Percentiles rank a stretch among this genome's conserved stretches.
phyloP scores from a whole-genome alignment of 139 green algal genomes.

The Astrephomene gubernaculifera region DNA sequence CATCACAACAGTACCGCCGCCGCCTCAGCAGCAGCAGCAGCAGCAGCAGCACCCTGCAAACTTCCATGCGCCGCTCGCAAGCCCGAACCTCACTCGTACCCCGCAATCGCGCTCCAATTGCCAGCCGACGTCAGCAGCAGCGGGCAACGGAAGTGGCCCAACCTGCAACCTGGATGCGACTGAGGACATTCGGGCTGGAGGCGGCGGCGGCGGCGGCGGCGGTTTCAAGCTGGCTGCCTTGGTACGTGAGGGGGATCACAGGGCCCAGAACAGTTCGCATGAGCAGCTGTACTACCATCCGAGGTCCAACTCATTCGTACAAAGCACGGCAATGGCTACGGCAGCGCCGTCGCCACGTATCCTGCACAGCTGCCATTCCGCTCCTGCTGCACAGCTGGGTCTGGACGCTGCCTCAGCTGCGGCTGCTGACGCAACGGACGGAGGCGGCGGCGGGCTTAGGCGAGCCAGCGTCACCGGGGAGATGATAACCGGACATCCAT shows the following conservation, averaged over 20 bases:
- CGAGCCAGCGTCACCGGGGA: not conserved
- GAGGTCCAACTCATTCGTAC: too few relatives aligned
- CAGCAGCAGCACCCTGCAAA: not conserved
- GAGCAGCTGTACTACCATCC: too few relatives aligned
- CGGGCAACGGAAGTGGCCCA: too few relatives aligned
- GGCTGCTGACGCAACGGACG: not conserved
- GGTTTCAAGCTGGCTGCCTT: not conserved
- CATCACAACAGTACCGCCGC: not conserved
- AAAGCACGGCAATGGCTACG: too few relatives aligned
- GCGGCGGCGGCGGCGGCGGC: not conserved
- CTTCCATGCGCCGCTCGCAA: too few relatives aligned
- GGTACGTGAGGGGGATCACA: not conserved
- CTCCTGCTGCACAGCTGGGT: not conserved
- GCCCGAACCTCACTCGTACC: not conserved
- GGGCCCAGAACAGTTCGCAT: too few relatives aligned
- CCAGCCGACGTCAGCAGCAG: not conserved
- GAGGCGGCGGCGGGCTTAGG: not conserved
- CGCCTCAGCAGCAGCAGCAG: not conserved
- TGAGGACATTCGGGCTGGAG: too few relatives aligned
- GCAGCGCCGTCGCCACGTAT: too few relatives aligned
- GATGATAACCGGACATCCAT: not conserved
- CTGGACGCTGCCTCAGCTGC: not conserved
- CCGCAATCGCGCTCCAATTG: not conserved
- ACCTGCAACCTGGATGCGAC: too few relatives aligned
- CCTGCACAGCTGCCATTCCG: constrained; percentile 10